phyloP scores from a whole-genome alignment of 164 flowering plant genomes.

The Magnolia changhungtana region DNA sequence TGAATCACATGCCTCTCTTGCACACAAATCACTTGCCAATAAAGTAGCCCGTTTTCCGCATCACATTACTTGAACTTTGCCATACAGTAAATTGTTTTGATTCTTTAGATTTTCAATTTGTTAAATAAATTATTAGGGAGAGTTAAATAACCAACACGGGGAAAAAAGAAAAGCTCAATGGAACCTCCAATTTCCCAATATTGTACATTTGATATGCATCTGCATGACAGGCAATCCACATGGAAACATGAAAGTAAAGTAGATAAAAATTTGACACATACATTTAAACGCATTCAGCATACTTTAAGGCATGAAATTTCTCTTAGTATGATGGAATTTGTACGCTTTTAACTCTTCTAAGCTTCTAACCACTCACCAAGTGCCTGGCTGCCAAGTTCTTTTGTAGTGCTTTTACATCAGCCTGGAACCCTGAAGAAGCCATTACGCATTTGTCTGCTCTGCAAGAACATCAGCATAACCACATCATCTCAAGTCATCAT shows the following conservation, averaged over 20 bases:
- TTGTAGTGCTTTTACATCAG: conserved; percentile 90
- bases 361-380: conserved; percentile 44
- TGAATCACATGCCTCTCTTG: no score
- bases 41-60: no score
- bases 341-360: background rate
- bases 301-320: background rate
- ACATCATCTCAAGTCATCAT: background rate
- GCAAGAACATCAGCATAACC: conserved; percentile 21
- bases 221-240: background rate
- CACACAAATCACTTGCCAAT: no score
- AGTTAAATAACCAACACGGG: no score
- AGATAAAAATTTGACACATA: background rate
- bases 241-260: no score
- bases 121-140: no score
- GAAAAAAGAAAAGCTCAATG: no score
- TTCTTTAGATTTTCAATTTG: no score
- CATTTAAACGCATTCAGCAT: background rate
- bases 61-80: no score
- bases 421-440: conserved; percentile 99
- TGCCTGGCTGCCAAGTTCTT: conserved; percentile 84
- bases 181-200: background rate
- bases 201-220: background rate
- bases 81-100: no score
- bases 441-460: conserved; percentile 77
- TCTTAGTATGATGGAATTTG: background rate